Evolutionary conservation across 257 asterid genomes (phyloP).

Genomic region (Echium plantagineum): DNA sequence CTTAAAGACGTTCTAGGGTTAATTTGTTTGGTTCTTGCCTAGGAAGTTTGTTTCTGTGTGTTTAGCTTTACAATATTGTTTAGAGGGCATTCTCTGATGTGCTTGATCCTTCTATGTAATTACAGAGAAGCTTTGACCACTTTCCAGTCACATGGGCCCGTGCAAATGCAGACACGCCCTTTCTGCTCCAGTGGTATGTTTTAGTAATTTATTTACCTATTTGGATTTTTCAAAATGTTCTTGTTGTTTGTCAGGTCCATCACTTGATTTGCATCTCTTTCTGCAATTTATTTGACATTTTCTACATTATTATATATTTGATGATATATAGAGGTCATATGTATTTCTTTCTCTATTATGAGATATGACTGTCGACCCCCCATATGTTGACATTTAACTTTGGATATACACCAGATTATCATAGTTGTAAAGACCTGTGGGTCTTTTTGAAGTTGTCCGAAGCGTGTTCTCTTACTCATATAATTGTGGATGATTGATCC

Average conservation of each 20-base stretch:
- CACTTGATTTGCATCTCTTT: too few species aligned
- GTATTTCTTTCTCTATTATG: too few species aligned
- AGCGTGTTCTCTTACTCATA: too few species aligned
- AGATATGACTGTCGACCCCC: too few species aligned
- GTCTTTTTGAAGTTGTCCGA: too few species aligned
- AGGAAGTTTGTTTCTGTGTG: not conserved
- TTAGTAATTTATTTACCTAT: not conserved
- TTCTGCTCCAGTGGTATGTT: conserved; percentile 70
- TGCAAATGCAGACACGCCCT: conserved; percentile 42
- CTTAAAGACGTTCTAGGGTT: not conserved
- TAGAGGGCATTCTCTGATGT: conserved; percentile 3
- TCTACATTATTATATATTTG: too few species aligned
- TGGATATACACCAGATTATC: too few species aligned
- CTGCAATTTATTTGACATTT: not conserved
- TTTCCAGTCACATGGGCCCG: conserved; percentile 21
- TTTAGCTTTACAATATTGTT: not conserved
- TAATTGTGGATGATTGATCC: not conserved
- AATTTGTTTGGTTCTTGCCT: not conserved
- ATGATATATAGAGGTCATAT: too few species aligned
- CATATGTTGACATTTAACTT: too few species aligned
- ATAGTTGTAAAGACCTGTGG: too few species aligned
- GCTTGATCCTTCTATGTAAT: conserved; percentile 9
- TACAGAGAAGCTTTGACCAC: conserved; percentile 36
- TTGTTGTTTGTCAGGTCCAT: too few species aligned
- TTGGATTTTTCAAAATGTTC: too few species aligned